Evolutionary conservation across 805 yeast genomes (phyloP).

Genomic region (Saturnispora hagleri): DNA sequence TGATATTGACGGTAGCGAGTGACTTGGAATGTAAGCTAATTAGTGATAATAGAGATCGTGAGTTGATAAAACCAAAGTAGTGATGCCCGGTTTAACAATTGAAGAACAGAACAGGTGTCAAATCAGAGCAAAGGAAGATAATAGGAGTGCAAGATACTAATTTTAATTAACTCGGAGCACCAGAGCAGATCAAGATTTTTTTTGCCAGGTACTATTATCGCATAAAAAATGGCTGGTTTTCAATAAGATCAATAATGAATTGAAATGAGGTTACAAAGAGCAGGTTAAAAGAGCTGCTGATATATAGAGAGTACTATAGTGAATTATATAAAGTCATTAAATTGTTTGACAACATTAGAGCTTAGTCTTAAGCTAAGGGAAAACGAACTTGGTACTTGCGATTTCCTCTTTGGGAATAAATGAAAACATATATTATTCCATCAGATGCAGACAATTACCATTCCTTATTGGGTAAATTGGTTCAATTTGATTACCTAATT

Average conservation of each 20-base stretch:
- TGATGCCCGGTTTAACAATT: neutral
- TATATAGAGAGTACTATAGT: neutral
- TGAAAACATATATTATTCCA: neutral
- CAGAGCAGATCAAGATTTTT: neutral
- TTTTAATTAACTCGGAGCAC: neutral
- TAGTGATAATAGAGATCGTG: neutral
- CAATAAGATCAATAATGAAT: neutral
- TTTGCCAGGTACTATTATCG: neutral
- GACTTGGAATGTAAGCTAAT: neutral
- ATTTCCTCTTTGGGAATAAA: slow-evolving; percentile 1
- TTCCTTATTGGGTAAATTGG: neutral
- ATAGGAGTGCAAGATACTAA: neutral
- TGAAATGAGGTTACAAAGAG: neutral
- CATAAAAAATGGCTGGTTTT: neutral
- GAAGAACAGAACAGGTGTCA: neutral
- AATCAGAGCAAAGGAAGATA: neutral
- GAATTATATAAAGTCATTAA: neutral
- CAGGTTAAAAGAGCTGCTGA: neutral
- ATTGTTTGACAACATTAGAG: neutral
- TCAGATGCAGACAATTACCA: neutral
- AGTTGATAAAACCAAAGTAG: neutral
- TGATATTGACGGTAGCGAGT: neutral
- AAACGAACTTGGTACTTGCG: neutral
- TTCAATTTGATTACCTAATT: neutral
- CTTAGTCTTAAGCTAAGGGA: neutral